Base-by-base conservation (phyloP, 768 basidiomycete species). In the Pulveroboletus ravenelii region DNA sequence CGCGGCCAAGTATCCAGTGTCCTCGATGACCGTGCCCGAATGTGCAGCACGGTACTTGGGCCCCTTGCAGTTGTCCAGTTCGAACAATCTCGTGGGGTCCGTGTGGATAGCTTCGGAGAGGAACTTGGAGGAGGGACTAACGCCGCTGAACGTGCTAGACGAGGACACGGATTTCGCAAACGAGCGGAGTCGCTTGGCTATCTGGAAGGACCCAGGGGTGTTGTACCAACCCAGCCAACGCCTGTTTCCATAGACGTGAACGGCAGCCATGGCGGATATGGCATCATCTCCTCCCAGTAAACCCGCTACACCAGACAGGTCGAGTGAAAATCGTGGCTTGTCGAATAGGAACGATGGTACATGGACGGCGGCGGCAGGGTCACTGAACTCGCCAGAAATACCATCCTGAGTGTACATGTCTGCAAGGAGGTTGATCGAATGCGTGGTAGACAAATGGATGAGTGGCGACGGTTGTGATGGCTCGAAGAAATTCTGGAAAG, bases 31-130 rank as follows among this genome's bases (percentile, higher is more conserved):
- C 75, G 54, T 87, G 64, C 65, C 86, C 75, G 41, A 91, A 68
- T 23, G 81, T 57, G 89, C 83, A 0, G 86, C 81, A 52, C 88
- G 81, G 66, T 78, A 92, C 60, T 88, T 90, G 42, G 87, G 88
- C 1, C 68, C 68, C 10, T 45, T 52, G 41, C 25, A 42, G 4
- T 47, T 34, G 23, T 53, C 57, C 25, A 51, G 10, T 15, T 52
- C 57, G 6, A 70, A 52, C 15, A 65, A 20, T 1, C 42, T 12
- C 2, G 54, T 53, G 10, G 65, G 64, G 10, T 69, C 59, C 4
- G 41, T 41, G 13, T 60, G 42, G 25, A 55, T 39, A 14, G 51
- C 55, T n/a, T 53, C 51, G 41, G 54, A 56, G 15, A 55, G n/a
- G 13, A 29, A 54, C 34, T 48, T 47, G 17, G 45, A 42, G 17